These are phyloP conservation scores for Chaetomiaceae sp. DNA, from an alignment of 2,329 filamentous ascomycete genomes.

Conservation along the genomic window DNA sequence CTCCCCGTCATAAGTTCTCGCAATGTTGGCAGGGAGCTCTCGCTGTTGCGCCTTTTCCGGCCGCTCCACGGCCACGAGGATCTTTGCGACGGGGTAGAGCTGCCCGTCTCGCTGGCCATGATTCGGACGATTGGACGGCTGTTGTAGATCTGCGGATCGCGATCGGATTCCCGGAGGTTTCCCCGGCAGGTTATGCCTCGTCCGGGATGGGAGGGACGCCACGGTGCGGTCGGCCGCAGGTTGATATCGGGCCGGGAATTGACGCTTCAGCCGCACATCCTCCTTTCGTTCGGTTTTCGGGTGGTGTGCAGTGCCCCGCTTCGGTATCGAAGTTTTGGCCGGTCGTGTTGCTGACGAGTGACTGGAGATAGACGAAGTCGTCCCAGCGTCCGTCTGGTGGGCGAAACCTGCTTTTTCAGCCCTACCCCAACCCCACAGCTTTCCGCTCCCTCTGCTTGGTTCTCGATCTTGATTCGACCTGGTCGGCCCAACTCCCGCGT, in stretches of 20 bases:
- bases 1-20: slow-evolving; percentile 9
- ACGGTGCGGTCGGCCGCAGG: slow-evolving; percentile 3
- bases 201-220: not conserved
- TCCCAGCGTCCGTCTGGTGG: not conserved
- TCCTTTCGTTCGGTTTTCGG: not conserved
- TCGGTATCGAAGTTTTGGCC: not conserved
- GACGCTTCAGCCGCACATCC: slow-evolving; percentile 8
- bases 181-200: not conserved
- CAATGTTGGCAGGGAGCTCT: slow-evolving; percentile 12
- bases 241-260: not conserved
- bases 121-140: too few relatives aligned
- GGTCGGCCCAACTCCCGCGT: not conserved
- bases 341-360: not conserved
- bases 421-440: not conserved
- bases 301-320: not conserved
- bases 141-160: not conserved
- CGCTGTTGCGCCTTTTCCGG: slow-evolving; percentile 19
- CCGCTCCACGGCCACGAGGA: slow-evolving; percentile 17
- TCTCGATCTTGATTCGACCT: not conserved
- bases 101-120: slow-evolving; percentile 4
- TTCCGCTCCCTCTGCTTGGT: not conserved
- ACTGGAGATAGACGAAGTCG: not conserved
- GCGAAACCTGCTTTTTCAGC: slow-evolving; percentile 6
- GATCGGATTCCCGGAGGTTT: not conserved
- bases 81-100: slow-evolving; percentile 2